These are phyloP conservation scores for Elongisporangium anandrum DNA, from an alignment of 352 stramenopile genomes.

Conservation along the genomic window DNA sequence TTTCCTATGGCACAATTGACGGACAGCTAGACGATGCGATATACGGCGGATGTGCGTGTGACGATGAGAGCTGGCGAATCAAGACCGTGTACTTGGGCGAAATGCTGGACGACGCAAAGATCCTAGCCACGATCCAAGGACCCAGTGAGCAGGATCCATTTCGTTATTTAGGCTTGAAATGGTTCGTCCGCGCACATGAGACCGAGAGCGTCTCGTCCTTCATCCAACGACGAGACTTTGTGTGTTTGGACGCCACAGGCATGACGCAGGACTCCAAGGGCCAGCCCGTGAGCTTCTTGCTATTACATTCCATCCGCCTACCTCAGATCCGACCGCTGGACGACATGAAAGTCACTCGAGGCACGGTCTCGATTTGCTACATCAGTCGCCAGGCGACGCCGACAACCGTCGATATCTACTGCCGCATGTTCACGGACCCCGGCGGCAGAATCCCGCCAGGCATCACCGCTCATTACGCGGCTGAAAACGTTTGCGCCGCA, in stretches of 20 bases:
- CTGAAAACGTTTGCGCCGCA: not conserved
- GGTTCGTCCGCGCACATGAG: constrained; percentile 12
- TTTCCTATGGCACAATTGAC: constrained; percentile 27
- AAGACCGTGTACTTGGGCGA: constrained; percentile 33
- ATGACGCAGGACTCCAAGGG: constrained; percentile 9
- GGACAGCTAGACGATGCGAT: constrained; percentile 41
- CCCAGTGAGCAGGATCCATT: constrained; percentile 45
- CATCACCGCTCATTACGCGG: not conserved
- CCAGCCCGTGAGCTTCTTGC: constrained; percentile 22
- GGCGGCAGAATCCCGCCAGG: constrained; percentile 23
- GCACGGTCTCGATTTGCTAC: constrained; percentile 47
- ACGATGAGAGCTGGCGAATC: constrained; percentile 28
- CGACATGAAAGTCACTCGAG: constrained; percentile 29
- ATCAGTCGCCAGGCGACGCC: constrained; percentile 34
- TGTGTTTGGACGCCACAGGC: constrained; percentile 23
- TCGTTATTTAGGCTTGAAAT: constrained; percentile 48
- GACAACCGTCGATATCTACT: constrained; percentile 41
- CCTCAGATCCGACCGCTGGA: constrained; percentile 11
- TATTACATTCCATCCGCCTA: constrained; percentile 33
- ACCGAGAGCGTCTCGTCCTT: constrained; percentile 20
- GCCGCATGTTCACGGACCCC: constrained; percentile 35
- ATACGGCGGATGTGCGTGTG: constrained; percentile 32
- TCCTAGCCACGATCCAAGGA: constrained; percentile 35
- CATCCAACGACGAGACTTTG: constrained; percentile 33
- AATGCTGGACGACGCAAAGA: constrained; percentile 24